A percentile compares a stretch with the other conserved stretches of the same genome.
These are phyloP conservation scores for Glycine soja DNA, from an alignment of 306 rosid genomes.

Conservation along the genomic window DNA sequence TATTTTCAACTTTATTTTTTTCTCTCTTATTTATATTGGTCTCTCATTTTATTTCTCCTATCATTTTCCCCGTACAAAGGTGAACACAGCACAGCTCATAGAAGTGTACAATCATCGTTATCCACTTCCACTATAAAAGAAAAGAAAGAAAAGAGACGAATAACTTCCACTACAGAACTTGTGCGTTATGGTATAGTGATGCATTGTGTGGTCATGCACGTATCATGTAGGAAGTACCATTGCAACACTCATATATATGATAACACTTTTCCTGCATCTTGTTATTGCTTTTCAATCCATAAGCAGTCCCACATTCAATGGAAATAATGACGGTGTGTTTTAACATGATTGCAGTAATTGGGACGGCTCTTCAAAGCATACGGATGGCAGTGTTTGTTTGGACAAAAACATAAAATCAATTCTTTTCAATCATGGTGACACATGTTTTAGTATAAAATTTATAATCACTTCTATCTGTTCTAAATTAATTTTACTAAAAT, in stretches of 20 bases:
- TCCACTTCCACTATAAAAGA: background rate
- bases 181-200: background rate
- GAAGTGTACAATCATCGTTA: background rate
- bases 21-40: background rate
- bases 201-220: constrained; percentile 31
- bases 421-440: background rate
- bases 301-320: background rate
- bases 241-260: background rate
- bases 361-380: background rate
- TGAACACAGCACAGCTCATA: constrained; percentile 8
- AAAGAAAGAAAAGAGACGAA: background rate
- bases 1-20: background rate
- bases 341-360: constrained; percentile 13
- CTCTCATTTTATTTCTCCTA: background rate
- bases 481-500: no score
- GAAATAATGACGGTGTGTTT: background rate
- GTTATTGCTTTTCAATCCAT: background rate
- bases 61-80: background rate
- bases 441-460: background rate
- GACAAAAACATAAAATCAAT: background rate
- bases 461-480: background rate
- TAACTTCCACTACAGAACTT: constrained; percentile 12
- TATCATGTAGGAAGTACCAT: background rate
- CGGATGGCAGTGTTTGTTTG: background rate
- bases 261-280: background rate